Base-by-base conservation (phyloP, 352 stramenopile genomes). In the Phytophthora brassicae region DNA sequence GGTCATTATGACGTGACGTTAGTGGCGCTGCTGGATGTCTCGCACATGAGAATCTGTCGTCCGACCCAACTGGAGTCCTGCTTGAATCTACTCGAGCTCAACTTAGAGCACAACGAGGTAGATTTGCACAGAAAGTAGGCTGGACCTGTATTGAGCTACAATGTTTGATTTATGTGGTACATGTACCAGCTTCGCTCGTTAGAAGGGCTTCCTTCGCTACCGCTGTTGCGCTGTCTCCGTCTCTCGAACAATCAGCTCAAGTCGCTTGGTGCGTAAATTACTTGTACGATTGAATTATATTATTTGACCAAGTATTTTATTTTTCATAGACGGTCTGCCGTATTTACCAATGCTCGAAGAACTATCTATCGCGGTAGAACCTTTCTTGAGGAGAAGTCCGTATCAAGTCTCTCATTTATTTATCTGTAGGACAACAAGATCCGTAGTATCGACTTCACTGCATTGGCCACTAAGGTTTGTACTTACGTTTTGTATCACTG, bases 1-100 rank as follows among this genome's bases (percentile, higher is more conserved):
- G 85, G 85, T 24, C 84, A 92, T 64, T 92, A 90, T 56, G 84
- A 92, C 52, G 45, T 90, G 16, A 71, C 54, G 33, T 89, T 84
- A 59, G 68, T 92, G 55, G 79, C 81, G 44, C 60, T 84, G 38
- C 59, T 92, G 35, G 79, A 92, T 43, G 75, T 90, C 41, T 86
- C 81, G 0, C 28, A 24, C n/a, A 72, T 74, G 20, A 66, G 68
- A 4, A 69, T 91, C 4, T 31, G 52, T 7, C 67, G 53, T 9
- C 58, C 90, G 20, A 55, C 51, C 3, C 48, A 72, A 38, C 41
- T 92, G 11, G 75, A 83, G 12, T 64, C 60, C 4, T 92, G 84
- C 39, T 55, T 76, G 14, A 83, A 73, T 23, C 58, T 84, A 5
- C 54, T 86, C 4, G 72, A 89, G 50, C 77, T 92, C 54, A 84